These are phyloP conservation scores for Naematelia encephala DNA, from an alignment of 768 basidiomycete species.

Conservation along the genomic window DNA sequence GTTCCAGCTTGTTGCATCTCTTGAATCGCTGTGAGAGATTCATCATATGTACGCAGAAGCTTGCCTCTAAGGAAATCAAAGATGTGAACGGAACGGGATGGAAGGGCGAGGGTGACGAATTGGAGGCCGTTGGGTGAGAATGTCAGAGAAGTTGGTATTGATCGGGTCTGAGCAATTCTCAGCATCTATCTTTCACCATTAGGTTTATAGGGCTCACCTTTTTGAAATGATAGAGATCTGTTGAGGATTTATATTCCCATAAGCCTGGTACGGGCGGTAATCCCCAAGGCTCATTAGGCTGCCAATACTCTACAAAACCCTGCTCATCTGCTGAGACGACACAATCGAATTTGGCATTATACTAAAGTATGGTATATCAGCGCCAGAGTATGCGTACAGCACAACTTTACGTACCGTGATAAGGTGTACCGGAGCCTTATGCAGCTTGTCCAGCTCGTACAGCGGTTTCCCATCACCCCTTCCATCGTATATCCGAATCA, in stretches of 20 bases:
- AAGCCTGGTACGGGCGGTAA: conserved; percentile 71
- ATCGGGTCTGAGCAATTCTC: conserved; percentile 66
- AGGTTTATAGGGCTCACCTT: conserved; percentile 63
- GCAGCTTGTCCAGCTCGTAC: conserved; percentile 70
- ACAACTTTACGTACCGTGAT: conserved; percentile 65
- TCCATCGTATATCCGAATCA: conserved; percentile 86
- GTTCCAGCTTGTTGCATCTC: conserved; percentile 99
- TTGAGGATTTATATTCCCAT: conserved; percentile 87
- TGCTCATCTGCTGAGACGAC: conserved; percentile 92
- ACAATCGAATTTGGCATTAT: conserved; percentile 81
- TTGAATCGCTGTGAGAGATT: conserved; percentile 84
- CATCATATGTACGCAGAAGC: conserved; percentile 88
- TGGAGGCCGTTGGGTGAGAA: conserved; percentile 84
- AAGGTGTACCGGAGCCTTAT: conserved; percentile 83
- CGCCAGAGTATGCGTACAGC: not conserved
- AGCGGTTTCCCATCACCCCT: conserved; percentile 78
- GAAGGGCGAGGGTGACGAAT: conserved; percentile 84
- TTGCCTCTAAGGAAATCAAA: conserved; percentile 90
- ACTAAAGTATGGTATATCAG: conserved; percentile 58
- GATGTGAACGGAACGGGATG: conserved; percentile 88
- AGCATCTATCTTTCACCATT: not conserved
- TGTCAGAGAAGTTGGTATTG: conserved; percentile 83
- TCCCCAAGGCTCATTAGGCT: conserved; percentile 81
- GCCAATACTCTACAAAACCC: conserved; percentile 97
- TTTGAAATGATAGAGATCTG: conserved; percentile 96